Percentiles rank a stretch among this genome's conserved stretches.
Evolutionary conservation across 2,329 filamentous ascomycete genomes (phyloP).

Genomic region (Pseudocercospora macadamiae): DNA sequence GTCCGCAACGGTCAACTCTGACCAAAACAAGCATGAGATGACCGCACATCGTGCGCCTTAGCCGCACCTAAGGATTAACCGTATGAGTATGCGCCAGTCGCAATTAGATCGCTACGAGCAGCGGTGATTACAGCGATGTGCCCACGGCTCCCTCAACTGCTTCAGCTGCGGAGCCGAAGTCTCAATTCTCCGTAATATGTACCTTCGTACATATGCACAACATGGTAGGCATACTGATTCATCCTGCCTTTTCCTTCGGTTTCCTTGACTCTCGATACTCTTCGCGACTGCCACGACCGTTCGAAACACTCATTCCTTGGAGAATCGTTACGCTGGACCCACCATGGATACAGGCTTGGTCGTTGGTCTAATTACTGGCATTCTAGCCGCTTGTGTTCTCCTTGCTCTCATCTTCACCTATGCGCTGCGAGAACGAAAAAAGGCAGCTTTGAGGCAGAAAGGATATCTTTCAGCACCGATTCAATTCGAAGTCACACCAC

Average conservation of each 20-base stretch:
- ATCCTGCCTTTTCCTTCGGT: background rate
- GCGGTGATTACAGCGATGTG: background rate
- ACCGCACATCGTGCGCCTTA: background rate
- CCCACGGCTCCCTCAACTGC: slow-evolving; percentile 2
- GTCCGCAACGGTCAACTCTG: slow-evolving; percentile 1
- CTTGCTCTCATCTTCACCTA: slow-evolving; percentile 7
- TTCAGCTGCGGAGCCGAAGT: slow-evolving; percentile 4
- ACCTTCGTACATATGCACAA: slow-evolving; percentile 4
- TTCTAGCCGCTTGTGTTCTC: slow-evolving; percentile 6
- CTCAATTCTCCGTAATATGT: slow-evolving; percentile 1
- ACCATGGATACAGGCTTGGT: slow-evolving; percentile 10
- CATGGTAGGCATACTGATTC: background rate
- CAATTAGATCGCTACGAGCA: slow-evolving; percentile 4
- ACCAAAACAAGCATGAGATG: slow-evolving; percentile 3
- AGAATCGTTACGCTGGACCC: background rate
- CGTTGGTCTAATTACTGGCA: slow-evolving; percentile 9
- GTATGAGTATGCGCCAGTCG: slow-evolving; percentile 5
- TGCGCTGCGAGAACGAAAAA: background rate
- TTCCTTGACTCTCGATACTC: background rate
- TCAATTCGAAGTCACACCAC: slow-evolving; percentile 6
- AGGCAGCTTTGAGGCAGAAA: background rate
- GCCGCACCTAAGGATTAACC: background rate
- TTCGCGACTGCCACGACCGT: background rate
- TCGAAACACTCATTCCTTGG: slow-evolving; percentile 2
- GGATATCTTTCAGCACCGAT: slow-evolving; percentile 9